Conservation (phyloP, 495 filamentous ascomycete species). For the Tuber melanosporum region DNA sequence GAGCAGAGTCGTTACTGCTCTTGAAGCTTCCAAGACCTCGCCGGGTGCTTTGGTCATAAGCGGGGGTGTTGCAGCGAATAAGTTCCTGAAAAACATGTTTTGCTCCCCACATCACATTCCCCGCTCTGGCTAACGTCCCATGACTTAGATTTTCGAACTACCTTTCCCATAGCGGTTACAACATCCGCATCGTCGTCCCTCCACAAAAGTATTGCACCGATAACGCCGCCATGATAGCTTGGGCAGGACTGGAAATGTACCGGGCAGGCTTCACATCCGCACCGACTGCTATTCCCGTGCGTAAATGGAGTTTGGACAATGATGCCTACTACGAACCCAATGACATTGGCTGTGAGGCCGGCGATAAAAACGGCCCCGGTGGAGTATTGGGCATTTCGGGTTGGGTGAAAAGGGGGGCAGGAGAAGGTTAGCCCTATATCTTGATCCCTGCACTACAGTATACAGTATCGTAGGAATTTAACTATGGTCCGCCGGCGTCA, state of each 20-base stretch:
- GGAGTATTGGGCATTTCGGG: constrained; percentile 48
- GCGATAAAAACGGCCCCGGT: constrained; percentile 29
- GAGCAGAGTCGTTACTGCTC: constrained; percentile 60
- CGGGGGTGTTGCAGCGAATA: constrained; percentile 83
- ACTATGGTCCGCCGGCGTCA: not conserved
- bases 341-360: constrained; percentile 11
- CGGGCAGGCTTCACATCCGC: constrained; percentile 64
- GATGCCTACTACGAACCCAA: constrained; percentile 45
- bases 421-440: not conserved
- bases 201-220: constrained; percentile 76
- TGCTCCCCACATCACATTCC: constrained; percentile 7
- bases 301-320: constrained; percentile 74
- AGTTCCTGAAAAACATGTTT: constrained; percentile 62
- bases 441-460: not conserved
- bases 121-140: not conserved
- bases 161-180: constrained; percentile 59
- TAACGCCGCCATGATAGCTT: constrained; percentile 98
- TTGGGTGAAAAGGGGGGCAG: constrained; percentile 42
- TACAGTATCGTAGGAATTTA: not conserved
- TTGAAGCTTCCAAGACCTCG: constrained; percentile 44
- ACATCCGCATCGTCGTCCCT: constrained; percentile 64
- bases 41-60: constrained; percentile 68
- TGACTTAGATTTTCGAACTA: not conserved
- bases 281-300: constrained; percentile 53
- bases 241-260: constrained; percentile 89